Percentiles rank a stretch among this genome's conserved stretches.
Evolutionary conservation across 2,329 filamentous ascomycete genomes (phyloP).

Genomic region (Aaosphaeria arxii): DNA sequence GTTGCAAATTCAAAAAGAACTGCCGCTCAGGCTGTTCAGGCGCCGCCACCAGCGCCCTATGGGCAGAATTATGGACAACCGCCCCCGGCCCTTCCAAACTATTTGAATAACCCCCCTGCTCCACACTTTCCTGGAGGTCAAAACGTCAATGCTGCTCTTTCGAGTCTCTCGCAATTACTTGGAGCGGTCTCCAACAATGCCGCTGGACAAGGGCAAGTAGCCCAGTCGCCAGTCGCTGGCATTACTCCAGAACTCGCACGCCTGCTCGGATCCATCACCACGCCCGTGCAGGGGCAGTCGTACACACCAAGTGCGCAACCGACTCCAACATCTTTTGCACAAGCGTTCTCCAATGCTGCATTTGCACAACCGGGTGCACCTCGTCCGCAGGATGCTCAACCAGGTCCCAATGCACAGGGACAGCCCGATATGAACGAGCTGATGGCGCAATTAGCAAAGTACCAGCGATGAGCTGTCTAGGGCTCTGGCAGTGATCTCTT

Average conservation of each 20-base stretch:
- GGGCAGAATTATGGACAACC: slow-evolving; percentile 26
- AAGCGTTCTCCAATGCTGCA: slow-evolving; percentile 28
- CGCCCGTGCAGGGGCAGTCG: slow-evolving; percentile 21
- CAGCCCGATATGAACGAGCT: slow-evolving; percentile 64
- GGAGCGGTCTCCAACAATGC: slow-evolving; percentile 51
- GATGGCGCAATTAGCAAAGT: slow-evolving; percentile 68
- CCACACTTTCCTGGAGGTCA: slow-evolving; percentile 19
- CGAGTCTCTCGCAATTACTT: slow-evolving; percentile 67
- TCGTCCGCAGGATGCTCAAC: slow-evolving; percentile 5
- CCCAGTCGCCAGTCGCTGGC: slow-evolving; percentile 34
- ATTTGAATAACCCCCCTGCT: slow-evolving; percentile 30
- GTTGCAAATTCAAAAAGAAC: slow-evolving; percentile 67
- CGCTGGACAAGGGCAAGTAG: slow-evolving; percentile 38
- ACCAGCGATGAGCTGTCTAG: slow-evolving; percentile 45
- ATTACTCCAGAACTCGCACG: slow-evolving; percentile 38
- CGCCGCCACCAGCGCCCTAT: slow-evolving; percentile 19
- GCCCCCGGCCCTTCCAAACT: slow-evolving; percentile 22
- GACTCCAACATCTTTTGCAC: slow-evolving; percentile 22
- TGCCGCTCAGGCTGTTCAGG: slow-evolving; percentile 27
- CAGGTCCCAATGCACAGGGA: slow-evolving; percentile 16
- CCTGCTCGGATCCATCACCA: slow-evolving; percentile 32
- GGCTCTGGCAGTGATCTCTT: not conserved
- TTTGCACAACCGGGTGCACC: slow-evolving; percentile 26
- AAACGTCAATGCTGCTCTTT: slow-evolving; percentile 39
- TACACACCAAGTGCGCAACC: slow-evolving; percentile 11